Percentiles rank a stretch among this genome's conserved stretches.
phyloP scores from a whole-genome alignment of 495 filamentous ascomycete genomes.

The Chaetomium tenue region DNA sequence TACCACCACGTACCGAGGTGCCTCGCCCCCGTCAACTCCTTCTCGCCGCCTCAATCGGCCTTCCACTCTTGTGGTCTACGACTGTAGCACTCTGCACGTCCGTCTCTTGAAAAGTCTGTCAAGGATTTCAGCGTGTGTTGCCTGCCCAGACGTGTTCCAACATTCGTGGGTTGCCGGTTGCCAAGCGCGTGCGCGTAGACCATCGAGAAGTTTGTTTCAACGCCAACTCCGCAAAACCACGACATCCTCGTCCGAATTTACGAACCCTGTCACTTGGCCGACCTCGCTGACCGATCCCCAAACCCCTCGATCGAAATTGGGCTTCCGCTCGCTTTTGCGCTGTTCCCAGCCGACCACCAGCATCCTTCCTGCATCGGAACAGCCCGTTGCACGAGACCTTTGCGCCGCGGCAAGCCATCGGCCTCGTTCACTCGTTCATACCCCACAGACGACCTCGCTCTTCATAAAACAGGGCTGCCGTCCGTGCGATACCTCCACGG shows the following conservation, averaged over 20 bases:
- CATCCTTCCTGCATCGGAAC: not conserved
- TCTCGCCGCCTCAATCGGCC: constrained; percentile 5
- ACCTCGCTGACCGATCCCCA: constrained; percentile 7
- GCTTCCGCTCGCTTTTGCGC: constrained; percentile 11
- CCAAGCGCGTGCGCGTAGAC: constrained; percentile 25
- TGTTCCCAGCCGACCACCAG: not conserved
- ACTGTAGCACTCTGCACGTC: constrained; percentile 9
- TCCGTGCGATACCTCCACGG: not conserved
- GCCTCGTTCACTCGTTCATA: constrained; percentile 16
- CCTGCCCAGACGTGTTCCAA: constrained; percentile 10
- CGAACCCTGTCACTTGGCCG: constrained; percentile 16
- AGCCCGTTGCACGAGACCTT: constrained; percentile 17
- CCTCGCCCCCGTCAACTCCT: constrained; percentile 13
- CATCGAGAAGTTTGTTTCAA: constrained; percentile 24
- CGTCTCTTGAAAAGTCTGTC: not conserved
- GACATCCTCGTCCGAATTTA: constrained; percentile 11
- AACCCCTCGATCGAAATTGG: not conserved
- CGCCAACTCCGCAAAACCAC: constrained; percentile 21
- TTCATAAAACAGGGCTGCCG: not conserved
- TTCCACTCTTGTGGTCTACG: not conserved
- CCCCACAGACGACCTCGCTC: constrained; percentile 2
- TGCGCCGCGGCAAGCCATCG: constrained; percentile 17
- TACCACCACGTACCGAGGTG: constrained; percentile 19
- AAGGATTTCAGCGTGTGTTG: not conserved
- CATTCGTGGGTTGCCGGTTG: constrained; percentile 7